Conservation (phyloP, 768 basidiomycete genomes). For the Mycena alexandri region DNA sequence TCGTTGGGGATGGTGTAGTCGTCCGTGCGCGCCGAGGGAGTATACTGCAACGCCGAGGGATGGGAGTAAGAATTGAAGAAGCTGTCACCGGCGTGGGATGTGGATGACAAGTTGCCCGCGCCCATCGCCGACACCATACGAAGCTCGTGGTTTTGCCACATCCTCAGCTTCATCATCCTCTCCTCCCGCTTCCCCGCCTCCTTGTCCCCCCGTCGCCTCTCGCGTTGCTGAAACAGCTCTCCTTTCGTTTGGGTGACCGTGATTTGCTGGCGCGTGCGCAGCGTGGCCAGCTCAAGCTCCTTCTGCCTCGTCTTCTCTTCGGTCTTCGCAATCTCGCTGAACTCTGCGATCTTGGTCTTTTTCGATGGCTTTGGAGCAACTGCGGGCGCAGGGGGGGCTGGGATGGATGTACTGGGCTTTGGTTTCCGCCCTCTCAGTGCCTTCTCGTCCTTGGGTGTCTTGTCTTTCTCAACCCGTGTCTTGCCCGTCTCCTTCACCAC, state of each 20-base stretch:
- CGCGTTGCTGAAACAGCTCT: background rate
- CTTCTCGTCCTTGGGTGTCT: background rate
- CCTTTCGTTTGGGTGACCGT: background rate
- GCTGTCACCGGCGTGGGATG: slow-evolving; percentile 16
- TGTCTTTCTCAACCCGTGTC: too few relatives aligned
- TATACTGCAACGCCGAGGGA: background rate
- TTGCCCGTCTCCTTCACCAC: too few relatives aligned
- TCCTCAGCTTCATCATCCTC: background rate
- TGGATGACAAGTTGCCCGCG: background rate
- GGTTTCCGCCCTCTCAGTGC: background rate
- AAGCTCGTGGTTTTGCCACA: background rate
- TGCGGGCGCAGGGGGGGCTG: background rate
- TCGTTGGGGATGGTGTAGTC: background rate
- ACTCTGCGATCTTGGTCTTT: slow-evolving; percentile 4
- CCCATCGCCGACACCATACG: too few relatives aligned
- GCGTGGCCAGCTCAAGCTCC: background rate
- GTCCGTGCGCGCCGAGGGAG: background rate
- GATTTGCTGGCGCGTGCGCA: slow-evolving; percentile 1
- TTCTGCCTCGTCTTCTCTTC: slow-evolving; percentile 13
- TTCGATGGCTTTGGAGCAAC: background rate
- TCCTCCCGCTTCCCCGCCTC: background rate
- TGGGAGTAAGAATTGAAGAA: background rate
- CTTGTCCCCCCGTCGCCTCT: background rate
- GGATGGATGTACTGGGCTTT: slow-evolving; percentile 6
- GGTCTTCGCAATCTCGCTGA: background rate